Base-by-base conservation (phyloP, 495 filamentous ascomycete species). In the Penicillium subrubescens region DNA sequence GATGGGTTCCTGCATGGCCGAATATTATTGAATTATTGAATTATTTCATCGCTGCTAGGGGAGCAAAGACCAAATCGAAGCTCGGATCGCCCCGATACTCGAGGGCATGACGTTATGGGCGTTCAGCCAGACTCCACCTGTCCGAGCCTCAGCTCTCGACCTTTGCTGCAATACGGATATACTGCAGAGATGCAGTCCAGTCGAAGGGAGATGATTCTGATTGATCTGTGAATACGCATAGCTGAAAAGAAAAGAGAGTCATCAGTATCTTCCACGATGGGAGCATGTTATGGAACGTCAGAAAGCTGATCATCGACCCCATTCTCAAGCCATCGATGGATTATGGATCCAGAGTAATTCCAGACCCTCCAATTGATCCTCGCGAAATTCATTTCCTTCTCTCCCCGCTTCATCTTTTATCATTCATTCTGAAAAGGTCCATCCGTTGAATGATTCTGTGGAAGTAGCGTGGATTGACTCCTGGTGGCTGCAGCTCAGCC, bases 91-190 rank as follows among this genome's bases (percentile, higher is more conserved):
- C 60, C 63, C 62, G 57, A 66, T 51, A 41, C 14, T 55, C 35
- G 10, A 35, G 35, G 58, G 31, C 27, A 71, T 71, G 71, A 73
- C 69, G 71, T 41, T 43, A 62, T 68, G 43, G 43, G 62, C 39
- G 62, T 50, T 31, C 48, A 23, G 53, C 27, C 48, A 5, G 25
- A 57, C 46, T 70, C 62, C 64, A 67, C 63, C 50, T 19, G 31
- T 17, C 55, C 34, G 63, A 71, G 70, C 63, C 68, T 73, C 71
- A 72, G 52, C n/a, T 15, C 31, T 37, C 23, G 37, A 52, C 60
- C 6, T 15, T 27, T n/a, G 21, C 29, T 23, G 34, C 35, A 31
- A 19, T 21, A 31, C 37, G 19, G 21, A 39, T 27, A n/a, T 5
- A 56, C 15, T 33, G 33, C 17, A 55, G 29, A 55, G n/a, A 21